Evolutionary conservation across 768 basidiomycete genomes (phyloP).

Genomic region (Porphyrellus cyaneotinctus): DNA sequence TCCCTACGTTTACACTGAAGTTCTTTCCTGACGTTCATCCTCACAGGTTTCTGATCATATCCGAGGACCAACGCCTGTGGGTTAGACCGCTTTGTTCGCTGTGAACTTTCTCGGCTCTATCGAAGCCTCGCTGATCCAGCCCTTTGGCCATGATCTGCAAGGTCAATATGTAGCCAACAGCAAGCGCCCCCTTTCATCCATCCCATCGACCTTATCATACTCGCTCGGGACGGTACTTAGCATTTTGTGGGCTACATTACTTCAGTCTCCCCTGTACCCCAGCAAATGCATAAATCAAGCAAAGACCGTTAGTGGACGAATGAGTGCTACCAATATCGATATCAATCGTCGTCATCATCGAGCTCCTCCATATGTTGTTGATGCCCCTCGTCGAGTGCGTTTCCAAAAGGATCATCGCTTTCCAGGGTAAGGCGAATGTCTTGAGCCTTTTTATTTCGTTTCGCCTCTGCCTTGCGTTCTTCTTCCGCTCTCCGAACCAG

Average conservation of each 20-base stretch:
- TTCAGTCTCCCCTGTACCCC: background rate
- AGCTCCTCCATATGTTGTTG: constrained; percentile 34
- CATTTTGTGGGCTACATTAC: constrained; percentile 21
- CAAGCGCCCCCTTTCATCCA: constrained; percentile 17
- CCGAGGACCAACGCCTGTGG: background rate
- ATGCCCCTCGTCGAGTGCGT: constrained; percentile 40
- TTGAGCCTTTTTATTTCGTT: constrained; percentile 59
- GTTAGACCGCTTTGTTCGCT: too few species aligned
- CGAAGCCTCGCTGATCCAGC: constrained; percentile 49
- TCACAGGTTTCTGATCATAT: constrained; percentile 26
- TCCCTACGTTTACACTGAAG: background rate
- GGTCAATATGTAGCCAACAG: constrained; percentile 67
- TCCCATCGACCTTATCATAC: constrained; percentile 21
- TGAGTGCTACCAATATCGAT: background rate
- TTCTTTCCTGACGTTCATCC: background rate
- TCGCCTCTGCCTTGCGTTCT: constrained; percentile 65
- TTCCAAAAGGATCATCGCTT: constrained; percentile 70
- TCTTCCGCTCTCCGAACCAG: constrained; percentile 66
- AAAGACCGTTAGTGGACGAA: background rate
- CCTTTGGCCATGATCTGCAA: constrained; percentile 39
- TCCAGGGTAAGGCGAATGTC: constrained; percentile 43
- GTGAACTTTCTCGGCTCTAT: constrained; percentile 41
- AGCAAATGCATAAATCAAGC: background rate
- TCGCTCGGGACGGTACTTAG: constrained; percentile 19
- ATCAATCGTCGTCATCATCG: constrained; percentile 43